Percentiles rank a stretch among this genome's conserved stretches.
Evolutionary conservation across 2,329 filamentous ascomycete species (phyloP).

Genomic region (Apiospora sp.): DNA sequence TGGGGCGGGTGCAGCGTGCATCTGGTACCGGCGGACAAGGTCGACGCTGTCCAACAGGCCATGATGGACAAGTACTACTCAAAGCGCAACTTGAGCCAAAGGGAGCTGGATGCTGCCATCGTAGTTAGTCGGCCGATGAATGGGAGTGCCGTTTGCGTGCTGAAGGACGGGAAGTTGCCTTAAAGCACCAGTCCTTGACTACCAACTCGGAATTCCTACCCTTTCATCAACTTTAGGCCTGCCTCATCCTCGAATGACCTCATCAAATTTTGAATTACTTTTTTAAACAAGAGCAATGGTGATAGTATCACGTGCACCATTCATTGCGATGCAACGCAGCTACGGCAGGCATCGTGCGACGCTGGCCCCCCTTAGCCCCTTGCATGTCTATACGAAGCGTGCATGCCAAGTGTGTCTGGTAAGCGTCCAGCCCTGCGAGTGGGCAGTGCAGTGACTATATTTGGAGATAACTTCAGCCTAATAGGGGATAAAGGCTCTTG

Average conservation of each 20-base stretch:
- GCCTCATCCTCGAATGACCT: background rate
- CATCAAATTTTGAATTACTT: background rate
- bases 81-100: constrained; percentile 69
- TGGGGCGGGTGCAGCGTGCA: constrained; percentile 98
- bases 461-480: background rate
- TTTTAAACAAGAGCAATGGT: background rate
- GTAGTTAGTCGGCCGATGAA: constrained; percentile 89
- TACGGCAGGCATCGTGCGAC: background rate
- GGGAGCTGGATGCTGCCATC: constrained; percentile 80
- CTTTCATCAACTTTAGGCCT: background rate
- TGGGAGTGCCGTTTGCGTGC: constrained; percentile 65
- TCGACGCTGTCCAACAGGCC: constrained; percentile 78
- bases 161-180: constrained; percentile 28
- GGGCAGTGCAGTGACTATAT: constrained; percentile 15
- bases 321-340: background rate
- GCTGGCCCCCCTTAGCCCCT: background rate
- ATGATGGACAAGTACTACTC: constrained; percentile 85
- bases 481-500: background rate
- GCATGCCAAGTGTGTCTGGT: constrained; percentile 8
- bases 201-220: background rate
- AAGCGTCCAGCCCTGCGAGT: background rate
- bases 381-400: constrained; percentile 4
- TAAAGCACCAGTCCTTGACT: background rate
- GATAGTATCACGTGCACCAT: background rate
- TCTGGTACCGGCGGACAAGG: constrained; percentile 83